Conservation (phyloP, 1,284 basidiomycete genomes). For the Coriolopsis trogii region DNA sequence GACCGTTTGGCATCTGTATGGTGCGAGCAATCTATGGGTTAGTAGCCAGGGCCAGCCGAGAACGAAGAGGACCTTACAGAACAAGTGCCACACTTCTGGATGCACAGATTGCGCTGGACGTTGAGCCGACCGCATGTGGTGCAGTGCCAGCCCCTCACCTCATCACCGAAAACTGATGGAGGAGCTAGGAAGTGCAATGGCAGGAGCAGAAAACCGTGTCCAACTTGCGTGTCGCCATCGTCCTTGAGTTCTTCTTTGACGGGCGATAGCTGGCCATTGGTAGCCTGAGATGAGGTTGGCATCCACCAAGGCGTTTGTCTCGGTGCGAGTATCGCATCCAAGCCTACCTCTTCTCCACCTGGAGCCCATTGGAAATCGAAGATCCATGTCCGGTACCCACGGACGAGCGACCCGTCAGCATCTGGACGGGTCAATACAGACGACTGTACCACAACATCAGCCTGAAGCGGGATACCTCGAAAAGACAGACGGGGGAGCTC, state of each 20-base stretch:
- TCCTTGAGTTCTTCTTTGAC: too few relatives aligned
- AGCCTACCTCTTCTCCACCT: constrained; percentile 22
- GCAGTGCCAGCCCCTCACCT: constrained; percentile 42
- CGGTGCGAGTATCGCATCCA: background rate
- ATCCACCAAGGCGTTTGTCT: constrained; percentile 23
- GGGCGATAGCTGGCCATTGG: too few relatives aligned
- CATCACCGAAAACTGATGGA: constrained; percentile 11
- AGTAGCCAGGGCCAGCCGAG: background rate
- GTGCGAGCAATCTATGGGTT: background rate
- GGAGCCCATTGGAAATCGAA: constrained; percentile 26
- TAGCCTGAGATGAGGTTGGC: too few relatives aligned
- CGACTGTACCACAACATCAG: background rate
- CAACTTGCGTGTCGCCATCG: background rate
- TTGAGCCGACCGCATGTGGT: constrained; percentile 42
- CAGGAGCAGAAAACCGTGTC: constrained; percentile 34
- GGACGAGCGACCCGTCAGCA: background rate
- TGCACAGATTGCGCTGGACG: constrained; percentile 38
- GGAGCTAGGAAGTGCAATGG: constrained; percentile 35
- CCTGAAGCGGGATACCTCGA: background rate
- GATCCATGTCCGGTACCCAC: constrained; percentile 12
- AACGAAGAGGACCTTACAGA: constrained; percentile 27
- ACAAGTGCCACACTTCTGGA: constrained; percentile 40
- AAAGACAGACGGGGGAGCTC: background rate
- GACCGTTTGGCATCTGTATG: constrained; percentile 26
- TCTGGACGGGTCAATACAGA: background rate